Conservation (phyloP, 2,329 filamentous ascomycete genomes). For the Arthrobotrys pseudoclavata region DNA sequence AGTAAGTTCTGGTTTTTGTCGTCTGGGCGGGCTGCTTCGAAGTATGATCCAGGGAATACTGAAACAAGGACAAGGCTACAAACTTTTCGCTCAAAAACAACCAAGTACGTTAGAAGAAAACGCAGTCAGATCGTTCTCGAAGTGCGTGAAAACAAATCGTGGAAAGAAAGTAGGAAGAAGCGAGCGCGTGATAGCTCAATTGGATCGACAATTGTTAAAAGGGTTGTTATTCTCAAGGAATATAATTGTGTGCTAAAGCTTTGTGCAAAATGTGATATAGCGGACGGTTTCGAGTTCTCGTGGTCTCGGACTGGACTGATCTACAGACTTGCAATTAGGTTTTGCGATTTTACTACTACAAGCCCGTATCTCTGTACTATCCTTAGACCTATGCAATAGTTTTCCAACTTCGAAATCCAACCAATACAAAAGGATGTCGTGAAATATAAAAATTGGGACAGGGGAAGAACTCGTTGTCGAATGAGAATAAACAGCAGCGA, state of each 20-base stretch:
- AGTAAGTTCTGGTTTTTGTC: slow-evolving; percentile 25
- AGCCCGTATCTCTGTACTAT: slow-evolving; percentile 48
- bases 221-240: not conserved
- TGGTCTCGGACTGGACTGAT: slow-evolving; percentile 40
- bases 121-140: slow-evolving; percentile 46
- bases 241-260: not conserved
- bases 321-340: slow-evolving; percentile 45
- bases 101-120: slow-evolving; percentile 41
- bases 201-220: slow-evolving; percentile 35
- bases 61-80: slow-evolving; percentile 59
- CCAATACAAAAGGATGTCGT: slow-evolving; percentile 49
- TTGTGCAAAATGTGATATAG: slow-evolving; percentile 16
- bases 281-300: slow-evolving; percentile 24
- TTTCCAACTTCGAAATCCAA: slow-evolving; percentile 39
- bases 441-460: slow-evolving; percentile 40
- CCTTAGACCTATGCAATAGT: slow-evolving; percentile 27
- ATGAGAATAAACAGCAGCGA: slow-evolving; percentile 33
- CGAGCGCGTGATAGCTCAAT: slow-evolving; percentile 30
- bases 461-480: slow-evolving; percentile 25
- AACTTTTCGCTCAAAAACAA: slow-evolving; percentile 53
- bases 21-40: slow-evolving; percentile 19
- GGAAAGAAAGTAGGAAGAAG: slow-evolving; percentile 13
- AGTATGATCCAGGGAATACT: slow-evolving; percentile 42
- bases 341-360: slow-evolving; percentile 50
- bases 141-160: slow-evolving; percentile 45